Evolutionary conservation across 78 protist genomes (phyloP).

Genomic region (Ministeria vibrans): DNA sequence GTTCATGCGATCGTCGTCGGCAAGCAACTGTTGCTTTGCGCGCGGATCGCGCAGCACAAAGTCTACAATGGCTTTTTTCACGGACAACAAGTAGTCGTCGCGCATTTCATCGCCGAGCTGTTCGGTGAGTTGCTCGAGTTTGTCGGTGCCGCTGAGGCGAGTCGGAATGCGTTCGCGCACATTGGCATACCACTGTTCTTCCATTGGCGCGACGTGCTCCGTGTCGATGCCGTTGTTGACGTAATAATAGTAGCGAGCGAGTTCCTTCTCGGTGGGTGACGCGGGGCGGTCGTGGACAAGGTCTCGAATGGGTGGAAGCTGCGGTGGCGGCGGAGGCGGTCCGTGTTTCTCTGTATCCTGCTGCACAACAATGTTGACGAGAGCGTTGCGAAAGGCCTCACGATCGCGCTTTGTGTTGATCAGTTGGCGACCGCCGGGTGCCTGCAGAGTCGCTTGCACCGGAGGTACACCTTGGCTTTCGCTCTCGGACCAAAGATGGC

Average conservation of each 20-base stretch:
- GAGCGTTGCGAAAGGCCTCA: background rate
- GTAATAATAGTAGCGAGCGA: constrained; percentile 3
- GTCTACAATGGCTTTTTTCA: constrained; percentile 13
- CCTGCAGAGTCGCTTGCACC: no score
- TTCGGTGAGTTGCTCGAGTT: background rate
- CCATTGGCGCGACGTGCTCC: background rate
- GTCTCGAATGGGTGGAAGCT: background rate
- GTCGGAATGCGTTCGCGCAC: background rate
- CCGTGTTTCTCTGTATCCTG: no score
- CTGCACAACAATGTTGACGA: background rate
- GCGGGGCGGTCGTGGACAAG: background rate
- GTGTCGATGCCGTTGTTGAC: constrained; percentile 13
- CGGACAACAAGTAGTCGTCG: background rate
- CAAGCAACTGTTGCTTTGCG: background rate
- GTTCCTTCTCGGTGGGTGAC: background rate
- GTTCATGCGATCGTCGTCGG: constrained; percentile 1
- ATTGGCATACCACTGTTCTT: background rate
- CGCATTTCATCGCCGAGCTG: background rate
- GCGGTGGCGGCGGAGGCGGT: no score
- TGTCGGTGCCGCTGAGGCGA: background rate
- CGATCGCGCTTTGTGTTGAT: background rate
- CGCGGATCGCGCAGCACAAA: constrained; percentile 9
- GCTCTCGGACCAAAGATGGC: no score
- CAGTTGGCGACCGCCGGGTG: no score
- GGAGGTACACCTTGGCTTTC: no score